These are phyloP conservation scores for Hippophae tibetana DNA, from an alignment of 306 rosid species.

Conservation along the genomic window DNA sequence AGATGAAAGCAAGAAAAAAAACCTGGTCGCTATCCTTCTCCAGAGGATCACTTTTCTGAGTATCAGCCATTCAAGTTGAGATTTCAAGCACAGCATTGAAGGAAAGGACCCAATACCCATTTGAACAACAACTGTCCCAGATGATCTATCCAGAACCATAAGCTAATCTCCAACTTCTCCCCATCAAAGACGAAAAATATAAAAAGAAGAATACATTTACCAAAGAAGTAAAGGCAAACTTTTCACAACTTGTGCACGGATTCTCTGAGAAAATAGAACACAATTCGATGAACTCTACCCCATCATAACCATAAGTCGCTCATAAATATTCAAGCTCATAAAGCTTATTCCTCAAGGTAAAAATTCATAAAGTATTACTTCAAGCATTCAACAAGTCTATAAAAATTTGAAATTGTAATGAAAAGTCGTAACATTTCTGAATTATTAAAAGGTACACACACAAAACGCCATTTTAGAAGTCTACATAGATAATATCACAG, in stretches of 20 bases:
- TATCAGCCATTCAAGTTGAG: slow-evolving; percentile 94
- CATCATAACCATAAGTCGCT: slow-evolving; percentile 33
- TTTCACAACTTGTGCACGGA: slow-evolving; percentile 17
- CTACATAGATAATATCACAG: too few relatives aligned
- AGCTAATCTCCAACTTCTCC: slow-evolving; percentile 35
- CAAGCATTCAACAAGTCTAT: slow-evolving; percentile 3
- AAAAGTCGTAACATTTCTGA: too few relatives aligned
- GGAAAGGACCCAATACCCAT: slow-evolving; percentile 52
- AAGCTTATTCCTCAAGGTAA: slow-evolving; percentile 12
- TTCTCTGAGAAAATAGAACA: slow-evolving; percentile 3
- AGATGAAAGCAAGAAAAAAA: slow-evolving; percentile 15
- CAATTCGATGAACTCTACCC: slow-evolving; percentile 32
- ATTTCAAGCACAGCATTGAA: slow-evolving; percentile 32
- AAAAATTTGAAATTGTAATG: too few relatives aligned
- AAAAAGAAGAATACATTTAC: not conserved
- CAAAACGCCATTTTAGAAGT: too few relatives aligned
- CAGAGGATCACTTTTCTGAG: slow-evolving; percentile 41
- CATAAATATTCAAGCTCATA: slow-evolving; percentile 28
- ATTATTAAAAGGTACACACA: too few relatives aligned
- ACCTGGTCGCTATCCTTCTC: slow-evolving; percentile 90
- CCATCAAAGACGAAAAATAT: slow-evolving; percentile 32
- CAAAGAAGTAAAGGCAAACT: slow-evolving; percentile 12
- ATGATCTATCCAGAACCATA: slow-evolving; percentile 31
- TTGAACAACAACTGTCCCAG: slow-evolving; percentile 40
- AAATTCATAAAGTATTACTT: slow-evolving; percentile 10